Conservation (phyloP, 345 rosid genomes). For the Euclidium syriacum region DNA sequence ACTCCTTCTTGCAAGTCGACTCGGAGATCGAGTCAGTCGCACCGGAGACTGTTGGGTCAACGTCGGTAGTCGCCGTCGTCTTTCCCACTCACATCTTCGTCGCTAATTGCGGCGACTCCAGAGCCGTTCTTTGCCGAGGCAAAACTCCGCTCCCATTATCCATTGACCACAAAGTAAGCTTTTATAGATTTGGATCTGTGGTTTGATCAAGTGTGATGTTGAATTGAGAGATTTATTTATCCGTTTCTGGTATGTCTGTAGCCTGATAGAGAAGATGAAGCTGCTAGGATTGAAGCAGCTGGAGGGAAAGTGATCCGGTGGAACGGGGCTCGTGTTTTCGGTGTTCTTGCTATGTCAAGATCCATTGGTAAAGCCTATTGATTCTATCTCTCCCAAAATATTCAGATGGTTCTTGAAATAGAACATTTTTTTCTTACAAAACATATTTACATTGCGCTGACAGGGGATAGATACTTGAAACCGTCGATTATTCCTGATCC, state of each 20-base stretch:
- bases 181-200: background rate
- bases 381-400: background rate
- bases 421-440: background rate
- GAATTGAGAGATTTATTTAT: background rate
- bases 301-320: conserved; percentile 74
- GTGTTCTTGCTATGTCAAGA: conserved; percentile 91
- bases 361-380: conserved; percentile 65
- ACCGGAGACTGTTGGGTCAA: conserved; percentile 79
- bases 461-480: conserved; percentile 76
- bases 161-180: conserved; percentile 66
- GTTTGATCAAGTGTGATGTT: background rate
- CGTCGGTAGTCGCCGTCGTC: conserved; percentile 67
- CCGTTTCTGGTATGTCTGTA: conserved; percentile 16
- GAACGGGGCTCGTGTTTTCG: conserved; percentile 74
- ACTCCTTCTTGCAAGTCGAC: conserved; percentile 58
- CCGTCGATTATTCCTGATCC: conserved; percentile 80
- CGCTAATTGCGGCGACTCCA: conserved; percentile 82
- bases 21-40: conserved; percentile 48
- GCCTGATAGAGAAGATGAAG: conserved; percentile 86
- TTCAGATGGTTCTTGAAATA: background rate
- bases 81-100: conserved; percentile 56
- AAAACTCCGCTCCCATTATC: conserved; percentile 59
- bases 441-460: conserved; percentile 3
- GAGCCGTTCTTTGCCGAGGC: conserved; percentile 76
- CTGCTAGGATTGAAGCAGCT: conserved; percentile 65